phyloP scores from a whole-genome alignment of 345 rosid genomes.

The Eucalyptus virginea region DNA sequence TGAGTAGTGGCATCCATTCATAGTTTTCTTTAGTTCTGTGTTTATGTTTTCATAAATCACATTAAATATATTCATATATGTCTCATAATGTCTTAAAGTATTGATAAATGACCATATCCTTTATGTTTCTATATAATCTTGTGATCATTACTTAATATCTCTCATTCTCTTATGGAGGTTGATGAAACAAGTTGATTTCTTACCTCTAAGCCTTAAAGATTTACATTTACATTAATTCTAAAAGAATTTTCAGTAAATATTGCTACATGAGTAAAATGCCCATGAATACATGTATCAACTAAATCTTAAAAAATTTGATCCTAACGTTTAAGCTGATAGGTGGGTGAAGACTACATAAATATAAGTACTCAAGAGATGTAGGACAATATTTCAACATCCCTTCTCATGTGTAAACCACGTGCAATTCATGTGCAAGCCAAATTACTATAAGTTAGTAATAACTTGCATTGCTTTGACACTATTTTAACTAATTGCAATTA shows the following conservation, averaged over 20 bases:
- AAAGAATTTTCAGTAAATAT: slow-evolving; percentile 37
- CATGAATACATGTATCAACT: background rate
- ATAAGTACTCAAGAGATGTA: too few species aligned
- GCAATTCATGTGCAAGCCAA: background rate
- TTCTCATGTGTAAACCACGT: too few species aligned
- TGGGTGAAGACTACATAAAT: too few species aligned
- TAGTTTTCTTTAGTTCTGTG: background rate
- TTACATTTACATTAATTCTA: slow-evolving; percentile 63
- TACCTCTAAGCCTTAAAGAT: slow-evolving; percentile 53
- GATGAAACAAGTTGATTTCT: background rate
- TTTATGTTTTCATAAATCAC: too few species aligned
- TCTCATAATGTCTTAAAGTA: background rate
- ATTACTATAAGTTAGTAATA: background rate
- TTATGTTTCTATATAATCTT: too few species aligned
- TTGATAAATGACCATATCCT: too few species aligned
- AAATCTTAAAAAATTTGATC: too few species aligned
- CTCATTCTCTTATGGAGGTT: too few species aligned
- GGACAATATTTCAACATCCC: too few species aligned
- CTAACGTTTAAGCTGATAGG: too few species aligned
- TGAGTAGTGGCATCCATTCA: background rate
- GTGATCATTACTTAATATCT: too few species aligned
- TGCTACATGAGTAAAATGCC: background rate
- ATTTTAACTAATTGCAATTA: background rate
- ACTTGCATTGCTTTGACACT: background rate
- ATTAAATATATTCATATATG: too few species aligned